Percentiles rank a stretch among this genome's conserved stretches.
These are phyloP conservation scores for Begonia peltatifolia DNA, from an alignment of 306 rosid species.

Conservation along the genomic window DNA sequence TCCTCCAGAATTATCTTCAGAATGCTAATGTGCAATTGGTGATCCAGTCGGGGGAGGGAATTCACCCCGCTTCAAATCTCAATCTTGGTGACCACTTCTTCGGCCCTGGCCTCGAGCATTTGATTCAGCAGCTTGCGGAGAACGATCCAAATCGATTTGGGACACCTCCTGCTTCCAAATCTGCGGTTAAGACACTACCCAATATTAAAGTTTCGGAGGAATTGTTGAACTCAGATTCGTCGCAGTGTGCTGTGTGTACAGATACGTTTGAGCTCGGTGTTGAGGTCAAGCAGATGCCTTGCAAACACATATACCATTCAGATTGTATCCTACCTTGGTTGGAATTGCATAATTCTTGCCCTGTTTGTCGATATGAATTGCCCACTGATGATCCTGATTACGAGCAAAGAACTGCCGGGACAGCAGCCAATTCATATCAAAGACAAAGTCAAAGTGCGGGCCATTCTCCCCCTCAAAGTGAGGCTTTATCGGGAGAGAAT, in stretches of 20 bases:
- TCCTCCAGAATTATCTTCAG: slow-evolving; percentile 65
- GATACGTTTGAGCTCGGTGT: slow-evolving; percentile 59
- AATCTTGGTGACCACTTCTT: slow-evolving; percentile 83
- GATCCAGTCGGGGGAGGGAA: slow-evolving; percentile 44
- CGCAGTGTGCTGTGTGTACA: slow-evolving; percentile 90
- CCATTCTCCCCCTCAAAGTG: slow-evolving; percentile 17
- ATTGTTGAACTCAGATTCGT: slow-evolving; percentile 47
- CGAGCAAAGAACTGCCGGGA: slow-evolving; percentile 39
- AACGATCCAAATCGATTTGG: slow-evolving; percentile 85
- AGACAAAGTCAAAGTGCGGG: slow-evolving; percentile 21
- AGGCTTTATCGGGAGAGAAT: slow-evolving; percentile 21
- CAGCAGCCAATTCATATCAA: slow-evolving; percentile 17
- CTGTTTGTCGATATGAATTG: slow-evolving; percentile 85
- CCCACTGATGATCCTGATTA: slow-evolving; percentile 79
- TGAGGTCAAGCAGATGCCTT: slow-evolving; percentile 72
- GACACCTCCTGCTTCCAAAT: slow-evolving; percentile 74
- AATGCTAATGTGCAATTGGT: slow-evolving; percentile 69
- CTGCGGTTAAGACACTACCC: slow-evolving; percentile 49
- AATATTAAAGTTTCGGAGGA: slow-evolving; percentile 36
- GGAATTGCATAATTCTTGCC: slow-evolving; percentile 82
- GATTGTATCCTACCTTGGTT: slow-evolving; percentile 87
- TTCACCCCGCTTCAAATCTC: slow-evolving; percentile 36
- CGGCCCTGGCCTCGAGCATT: slow-evolving; percentile 87
- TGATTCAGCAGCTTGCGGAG: slow-evolving; percentile 90
- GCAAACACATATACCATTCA: slow-evolving; percentile 72